phyloP scores from a whole-genome alignment of 768 basidiomycete species.

The Kwoniella europaea region DNA sequence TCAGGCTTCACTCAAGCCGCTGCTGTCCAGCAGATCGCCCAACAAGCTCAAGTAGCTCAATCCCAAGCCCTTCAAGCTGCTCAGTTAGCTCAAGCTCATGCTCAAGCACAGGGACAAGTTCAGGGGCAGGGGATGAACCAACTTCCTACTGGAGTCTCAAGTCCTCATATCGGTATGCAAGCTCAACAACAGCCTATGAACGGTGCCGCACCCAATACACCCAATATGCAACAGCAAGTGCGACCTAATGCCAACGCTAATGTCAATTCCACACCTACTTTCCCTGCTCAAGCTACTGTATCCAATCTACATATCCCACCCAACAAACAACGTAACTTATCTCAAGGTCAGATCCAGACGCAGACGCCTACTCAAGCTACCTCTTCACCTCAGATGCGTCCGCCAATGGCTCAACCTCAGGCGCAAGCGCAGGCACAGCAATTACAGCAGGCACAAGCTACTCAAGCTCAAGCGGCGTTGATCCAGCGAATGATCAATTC shows the following conservation, averaged over 20 bases:
- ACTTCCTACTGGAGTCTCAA: constrained; percentile 16
- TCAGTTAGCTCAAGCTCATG: constrained; percentile 1
- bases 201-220: constrained; percentile 3
- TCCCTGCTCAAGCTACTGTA: constrained; percentile 22
- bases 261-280: constrained; percentile 21
- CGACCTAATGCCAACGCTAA: constrained; percentile 13
- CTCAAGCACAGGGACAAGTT: constrained; percentile 14
- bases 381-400: constrained; percentile 29
- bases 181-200: constrained; percentile 1
- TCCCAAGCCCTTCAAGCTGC: constrained; percentile 1
- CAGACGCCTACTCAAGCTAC: constrained; percentile 13
- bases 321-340: constrained; percentile 43
- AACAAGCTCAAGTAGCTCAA: constrained; percentile 19
- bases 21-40: constrained; percentile 16
- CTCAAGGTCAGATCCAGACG: constrained; percentile 25
- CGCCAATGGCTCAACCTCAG: constrained; percentile 17
- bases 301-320: constrained; percentile 49
- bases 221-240: constrained; percentile 16
- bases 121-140: not conserved
- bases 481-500: constrained; percentile 35
- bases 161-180: constrained; percentile 20
- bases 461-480: constrained; percentile 19
- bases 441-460: constrained; percentile 17
- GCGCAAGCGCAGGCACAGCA: constrained; percentile 13
- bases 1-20: constrained; percentile 10